Conservation (phyloP, 306 rosid genomes). For the Castanea crenata region DNA sequence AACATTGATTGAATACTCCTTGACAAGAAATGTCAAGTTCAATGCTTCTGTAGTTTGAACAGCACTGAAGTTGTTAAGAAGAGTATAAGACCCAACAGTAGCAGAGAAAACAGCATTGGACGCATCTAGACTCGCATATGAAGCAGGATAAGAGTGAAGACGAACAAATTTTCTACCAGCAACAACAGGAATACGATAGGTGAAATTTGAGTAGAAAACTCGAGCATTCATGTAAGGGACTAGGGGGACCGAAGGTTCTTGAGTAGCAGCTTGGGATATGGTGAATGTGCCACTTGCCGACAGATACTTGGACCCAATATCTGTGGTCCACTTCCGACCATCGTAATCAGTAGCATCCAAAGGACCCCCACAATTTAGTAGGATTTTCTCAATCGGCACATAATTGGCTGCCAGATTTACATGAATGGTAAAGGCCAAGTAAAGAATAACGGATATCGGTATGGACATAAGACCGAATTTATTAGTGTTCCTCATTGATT, state of each 20-base stretch:
- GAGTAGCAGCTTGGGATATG: conserved; percentile 49
- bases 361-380: conserved; percentile 81
- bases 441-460: conserved; percentile 21
- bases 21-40: conserved; percentile 50
- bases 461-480: conserved; percentile 11
- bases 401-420: conserved; percentile 46
- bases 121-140: too few species aligned
- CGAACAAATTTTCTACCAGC: conserved; percentile 40
- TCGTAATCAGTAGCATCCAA: conserved; percentile 42
- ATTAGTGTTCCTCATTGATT: conserved; percentile 33
- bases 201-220: conserved; percentile 48
- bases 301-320: conserved; percentile 56
- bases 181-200: conserved; percentile 73
- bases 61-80: conserved; percentile 24
- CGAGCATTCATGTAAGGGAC: conserved; percentile 78
- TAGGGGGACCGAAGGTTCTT: conserved; percentile 64
- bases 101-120: too few species aligned
- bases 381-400: conserved; percentile 55
- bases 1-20: conserved; percentile 64
- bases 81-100: too few species aligned
- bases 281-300: conserved; percentile 33
- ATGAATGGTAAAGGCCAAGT: conserved; percentile 31
- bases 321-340: conserved; percentile 66
- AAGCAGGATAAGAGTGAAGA: too few species aligned
- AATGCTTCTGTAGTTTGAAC: conserved; percentile 61